Evolutionary conservation across 805 yeast species (phyloP), one percentile per base, ranked within the genome.

Genomic region (Saccharomycopsis sp.): DNA sequence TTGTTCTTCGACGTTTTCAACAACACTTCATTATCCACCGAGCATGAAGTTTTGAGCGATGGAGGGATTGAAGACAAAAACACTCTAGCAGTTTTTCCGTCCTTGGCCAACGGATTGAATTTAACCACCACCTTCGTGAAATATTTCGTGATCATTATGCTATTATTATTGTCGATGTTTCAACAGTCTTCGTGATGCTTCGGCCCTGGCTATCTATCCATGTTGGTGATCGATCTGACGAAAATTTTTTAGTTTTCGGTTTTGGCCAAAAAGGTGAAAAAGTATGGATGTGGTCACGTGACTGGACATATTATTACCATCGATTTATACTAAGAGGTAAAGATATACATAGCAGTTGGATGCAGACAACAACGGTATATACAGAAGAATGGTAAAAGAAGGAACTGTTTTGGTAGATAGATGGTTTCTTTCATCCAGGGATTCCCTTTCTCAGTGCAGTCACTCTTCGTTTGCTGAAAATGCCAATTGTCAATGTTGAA

Each of bases 61-160:
- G 94, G 90, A 9, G 97, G 97, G 50, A 92, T 81, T 56, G 89
- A 79, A 9, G 94, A 79, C 52, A 92, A 78, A 66, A 92, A 85
- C 7, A 87, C 75, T 66, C 98, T 82, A 3, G 96, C 91, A 3
- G 87, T 76, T 70, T 86, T 87, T 51, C 91, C 94, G 64, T 87
- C 87, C 29, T 77, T 72, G 1, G 84, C 81, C 63, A 87, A 78
- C 1, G 97, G 97, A 70, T 88, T 83, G 78, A 92, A 89, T 67
- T 78, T 83, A 50, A 93, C 88, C 51, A 77, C 76, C 7, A 90
- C 89, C 63, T 83, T 83, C 41, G 91, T 78, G 74, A 93, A 89
- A 73, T 87, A 92, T 72, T 89, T 90, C 47, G 97, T 93, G 67
- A 92, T 87, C 98, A 92, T 92, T 34, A 44, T 56, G 29, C 47